phyloP scores from a whole-genome alignment of 2,329 filamentous ascomycete genomes.

The Hypoxylon sp. region DNA sequence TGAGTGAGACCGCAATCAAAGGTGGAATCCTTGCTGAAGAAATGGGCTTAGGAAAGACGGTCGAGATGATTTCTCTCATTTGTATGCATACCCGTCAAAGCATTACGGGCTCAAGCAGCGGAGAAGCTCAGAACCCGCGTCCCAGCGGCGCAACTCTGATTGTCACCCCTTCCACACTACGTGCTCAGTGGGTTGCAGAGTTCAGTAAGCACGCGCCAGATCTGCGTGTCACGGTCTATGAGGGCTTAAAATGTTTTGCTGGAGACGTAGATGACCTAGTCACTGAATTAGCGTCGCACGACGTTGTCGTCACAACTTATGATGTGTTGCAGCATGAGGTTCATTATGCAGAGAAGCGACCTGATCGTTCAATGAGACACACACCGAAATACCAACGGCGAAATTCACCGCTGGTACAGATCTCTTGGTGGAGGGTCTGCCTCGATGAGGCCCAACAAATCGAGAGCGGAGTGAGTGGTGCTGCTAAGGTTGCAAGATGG shows the following conservation, averaged over 20 bases:
- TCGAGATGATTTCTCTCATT: slow-evolving; percentile 81
- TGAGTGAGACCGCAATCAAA: slow-evolving; percentile 59
- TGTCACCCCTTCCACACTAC: slow-evolving; percentile 70
- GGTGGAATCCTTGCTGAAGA: slow-evolving; percentile 83
- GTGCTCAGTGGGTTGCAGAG: slow-evolving; percentile 74
- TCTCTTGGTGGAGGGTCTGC: slow-evolving; percentile 90
- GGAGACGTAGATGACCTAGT: slow-evolving; percentile 60
- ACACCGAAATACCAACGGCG: slow-evolving; percentile 75
- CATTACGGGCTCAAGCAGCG: slow-evolving; percentile 52
- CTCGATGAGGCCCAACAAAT: slow-evolving; percentile 91
- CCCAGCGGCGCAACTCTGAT: slow-evolving; percentile 72
- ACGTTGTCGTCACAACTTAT: slow-evolving; percentile 76
- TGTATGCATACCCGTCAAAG: slow-evolving; percentile 68
- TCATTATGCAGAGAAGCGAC: slow-evolving; percentile 79
- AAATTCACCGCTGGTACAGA: slow-evolving; percentile 82
- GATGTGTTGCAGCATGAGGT: slow-evolving; percentile 83
- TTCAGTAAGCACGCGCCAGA: slow-evolving; percentile 70
- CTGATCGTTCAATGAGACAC: slow-evolving; percentile 76
- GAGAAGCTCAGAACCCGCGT: slow-evolving; percentile 60
- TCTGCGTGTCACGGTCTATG: slow-evolving; percentile 70
- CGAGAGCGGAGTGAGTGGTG: slow-evolving; percentile 87
- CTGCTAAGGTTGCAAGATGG: slow-evolving; percentile 82
- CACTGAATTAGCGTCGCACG: slow-evolving; percentile 63
- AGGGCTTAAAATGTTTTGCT: slow-evolving; percentile 61
- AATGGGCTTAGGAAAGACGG: slow-evolving; percentile 86